Evolutionary conservation across 2,329 filamentous ascomycete species (phyloP).

Genomic region (Chrysoporthe austroafricana): DNA sequence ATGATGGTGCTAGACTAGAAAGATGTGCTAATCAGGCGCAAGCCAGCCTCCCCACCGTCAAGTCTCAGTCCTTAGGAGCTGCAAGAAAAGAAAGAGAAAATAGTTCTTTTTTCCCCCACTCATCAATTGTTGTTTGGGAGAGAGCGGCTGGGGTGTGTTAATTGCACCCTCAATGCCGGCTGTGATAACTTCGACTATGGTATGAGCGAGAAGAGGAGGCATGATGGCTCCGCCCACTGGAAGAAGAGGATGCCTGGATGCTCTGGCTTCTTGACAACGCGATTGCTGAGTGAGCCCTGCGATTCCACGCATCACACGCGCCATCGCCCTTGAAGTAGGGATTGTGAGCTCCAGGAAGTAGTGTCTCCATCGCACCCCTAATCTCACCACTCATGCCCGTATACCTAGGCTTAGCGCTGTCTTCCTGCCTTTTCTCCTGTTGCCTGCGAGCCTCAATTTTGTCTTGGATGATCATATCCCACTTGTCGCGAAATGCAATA

Average conservation of each 20-base stretch:
- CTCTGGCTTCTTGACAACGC: neutral
- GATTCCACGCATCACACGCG: neutral
- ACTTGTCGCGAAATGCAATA: neutral
- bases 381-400: neutral
- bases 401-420: neutral
- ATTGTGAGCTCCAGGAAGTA: neutral
- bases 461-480: neutral
- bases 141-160: neutral
- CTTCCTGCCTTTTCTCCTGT: neutral
- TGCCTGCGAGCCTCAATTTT: neutral
- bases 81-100: neutral
- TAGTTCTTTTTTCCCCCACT: neutral
- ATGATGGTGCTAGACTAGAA: no score
- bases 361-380: neutral
- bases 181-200: neutral
- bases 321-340: neutral
- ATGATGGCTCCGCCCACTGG: neutral
- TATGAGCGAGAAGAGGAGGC: slow-evolving; percentile 2
- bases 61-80: neutral
- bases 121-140: neutral
- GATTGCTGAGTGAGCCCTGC: neutral
- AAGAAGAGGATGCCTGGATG: neutral
- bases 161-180: neutral
- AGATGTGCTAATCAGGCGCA: no score
- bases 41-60: neutral